Conservation (phyloP, 2,329 filamentous ascomycete species). For the Beauveria caledonica region DNA sequence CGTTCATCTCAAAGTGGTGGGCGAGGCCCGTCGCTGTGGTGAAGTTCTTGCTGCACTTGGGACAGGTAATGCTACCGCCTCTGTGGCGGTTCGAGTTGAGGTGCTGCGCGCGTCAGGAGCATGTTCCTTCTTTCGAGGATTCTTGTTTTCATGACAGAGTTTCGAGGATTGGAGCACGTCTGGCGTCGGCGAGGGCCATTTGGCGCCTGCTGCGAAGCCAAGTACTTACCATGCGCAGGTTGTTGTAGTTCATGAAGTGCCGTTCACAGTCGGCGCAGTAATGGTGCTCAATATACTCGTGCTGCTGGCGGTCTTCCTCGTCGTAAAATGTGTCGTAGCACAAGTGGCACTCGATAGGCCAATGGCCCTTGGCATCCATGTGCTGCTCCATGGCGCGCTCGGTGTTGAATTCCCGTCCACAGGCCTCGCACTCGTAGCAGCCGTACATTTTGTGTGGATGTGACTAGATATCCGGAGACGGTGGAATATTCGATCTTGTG, state of each 20-base stretch:
- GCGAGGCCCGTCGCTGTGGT: constrained; percentile 44
- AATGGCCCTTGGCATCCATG: constrained; percentile 24
- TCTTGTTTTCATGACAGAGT: no score
- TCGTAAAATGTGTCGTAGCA: constrained; percentile 19
- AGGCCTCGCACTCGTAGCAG: constrained; percentile 21
- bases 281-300: constrained; percentile 22
- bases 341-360: constrained; percentile 19
- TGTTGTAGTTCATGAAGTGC: constrained; percentile 22
- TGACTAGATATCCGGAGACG: not conserved
- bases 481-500: not conserved
- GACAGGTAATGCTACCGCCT: constrained; percentile 38
- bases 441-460: not conserved
- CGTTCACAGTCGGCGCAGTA: constrained; percentile 28
- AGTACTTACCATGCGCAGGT: constrained; percentile 24
- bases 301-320: constrained; percentile 14
- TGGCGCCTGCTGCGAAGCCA: not conserved
- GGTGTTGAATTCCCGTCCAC: constrained; percentile 18
- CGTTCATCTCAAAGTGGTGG: constrained; percentile 48
- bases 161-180: no score
- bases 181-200: no score
- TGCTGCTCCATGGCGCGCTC: constrained; percentile 19
- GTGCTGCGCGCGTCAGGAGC: constrained; percentile 33
- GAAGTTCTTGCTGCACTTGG: constrained; percentile 41
- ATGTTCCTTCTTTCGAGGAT: not conserved
- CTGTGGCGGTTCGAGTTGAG: constrained; percentile 44